Base-by-base conservation (phyloP, 495 filamentous ascomycete species). In the Hypoxylon subgilvum region DNA sequence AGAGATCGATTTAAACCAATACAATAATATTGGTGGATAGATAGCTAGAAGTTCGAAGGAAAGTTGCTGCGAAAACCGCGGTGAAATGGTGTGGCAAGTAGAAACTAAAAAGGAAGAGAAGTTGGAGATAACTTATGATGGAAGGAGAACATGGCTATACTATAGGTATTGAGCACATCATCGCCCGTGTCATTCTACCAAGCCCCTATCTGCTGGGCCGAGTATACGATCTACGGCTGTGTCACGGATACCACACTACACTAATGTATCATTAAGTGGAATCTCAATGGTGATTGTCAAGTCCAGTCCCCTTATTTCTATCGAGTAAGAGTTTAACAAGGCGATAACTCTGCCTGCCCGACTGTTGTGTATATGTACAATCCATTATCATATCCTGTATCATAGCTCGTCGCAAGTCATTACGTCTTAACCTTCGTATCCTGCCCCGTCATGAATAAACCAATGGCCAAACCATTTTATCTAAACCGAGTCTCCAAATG, bases 151-250 rank as follows among this genome's bases (percentile, higher is more conserved):
- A 56, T 34, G 35, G 22, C 2, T 19, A 16, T 57, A 63, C 52
- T 58, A 63, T 63, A 63, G 25, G 42, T 41, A 52, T 57, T 52
- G 45, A 57, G 59, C 52, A 63, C 59, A 46, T 52, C 38, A 63
- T 63, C 42, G 47, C 46, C 60, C 60, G 36, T 63, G 60, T 57
- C 32, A 16, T 17, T 39, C 32, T 27, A 23, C 38, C 16, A 17
- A 12, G 44, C 9, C 17, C 17, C 42, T 32, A 19, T 19, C 32
- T 13, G 42, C 42, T 25, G 41, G 16, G 23, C 25, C 18, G 41
- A 45, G 13, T 31, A 25, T 25, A n/a, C n/a, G n/a, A n/a, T n/a
- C n/a, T n/a, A n/a, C n/a, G n/a, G n/a, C n/a, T n/a, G n/a, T n/a
- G n/a, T n/a, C n/a, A n/a, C n/a, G n/a, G n/a, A n/a, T n/a, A n/a